Evolutionary conservation across 352 stramenopile species (phyloP).

Genomic region (Elongisporangium prolatum): DNA sequence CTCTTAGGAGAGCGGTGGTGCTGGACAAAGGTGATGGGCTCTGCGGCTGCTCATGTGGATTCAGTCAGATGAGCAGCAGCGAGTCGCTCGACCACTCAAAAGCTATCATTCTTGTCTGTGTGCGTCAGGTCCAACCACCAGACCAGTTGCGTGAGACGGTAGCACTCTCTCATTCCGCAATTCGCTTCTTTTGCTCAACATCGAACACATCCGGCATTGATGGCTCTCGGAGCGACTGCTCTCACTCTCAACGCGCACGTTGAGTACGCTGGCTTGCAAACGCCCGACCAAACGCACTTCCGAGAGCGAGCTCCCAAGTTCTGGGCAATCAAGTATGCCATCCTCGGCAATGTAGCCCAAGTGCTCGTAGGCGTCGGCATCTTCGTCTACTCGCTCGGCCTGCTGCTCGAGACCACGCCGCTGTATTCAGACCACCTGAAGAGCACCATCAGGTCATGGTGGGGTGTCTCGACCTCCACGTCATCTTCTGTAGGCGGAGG

Average conservation of each 20-base stretch:
- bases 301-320: neutral
- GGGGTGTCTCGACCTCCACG: neutral
- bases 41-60: neutral
- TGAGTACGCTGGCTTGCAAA: neutral
- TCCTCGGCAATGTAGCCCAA: conserved; percentile 20
- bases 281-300: neutral
- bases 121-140: neutral
- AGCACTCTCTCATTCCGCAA: neutral
- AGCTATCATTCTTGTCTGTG: neutral
- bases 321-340: neutral
- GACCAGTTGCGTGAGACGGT: neutral
- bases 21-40: neutral
- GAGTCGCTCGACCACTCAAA: neutral
- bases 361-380: conserved; percentile 23
- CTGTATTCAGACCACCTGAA: neutral
- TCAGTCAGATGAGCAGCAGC: neutral
- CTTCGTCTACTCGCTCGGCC: conserved; percentile 21
- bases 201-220: neutral
- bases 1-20: neutral
- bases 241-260: neutral
- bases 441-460: neutral
- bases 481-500: neutral
- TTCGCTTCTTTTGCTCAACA: neutral
- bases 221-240: neutral
- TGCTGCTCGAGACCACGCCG: neutral